Conservation (phyloP, 2,329 filamentous ascomycete species). For the Exophiala xenobiotica region DNA sequence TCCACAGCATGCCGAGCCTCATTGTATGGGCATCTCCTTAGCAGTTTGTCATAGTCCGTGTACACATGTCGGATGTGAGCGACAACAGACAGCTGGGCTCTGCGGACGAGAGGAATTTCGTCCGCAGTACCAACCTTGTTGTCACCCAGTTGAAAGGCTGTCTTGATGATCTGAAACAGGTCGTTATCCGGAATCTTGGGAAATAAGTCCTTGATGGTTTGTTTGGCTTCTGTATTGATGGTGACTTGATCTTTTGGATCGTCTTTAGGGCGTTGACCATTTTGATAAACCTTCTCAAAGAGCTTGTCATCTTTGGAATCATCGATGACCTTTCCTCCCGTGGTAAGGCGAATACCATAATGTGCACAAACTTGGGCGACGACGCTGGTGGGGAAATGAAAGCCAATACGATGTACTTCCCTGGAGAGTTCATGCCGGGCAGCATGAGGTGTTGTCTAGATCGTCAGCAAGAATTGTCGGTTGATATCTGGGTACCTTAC, state of each 20-base stretch:
- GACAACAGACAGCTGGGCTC: conserved; percentile 61
- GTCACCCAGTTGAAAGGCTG: conserved; percentile 60
- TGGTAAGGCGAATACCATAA: conserved; percentile 46
- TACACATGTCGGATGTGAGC: conserved; percentile 63
- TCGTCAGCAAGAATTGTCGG: conserved; percentile 11
- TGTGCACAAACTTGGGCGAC: conserved; percentile 57
- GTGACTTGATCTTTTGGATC: conserved; percentile 38
- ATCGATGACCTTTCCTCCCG: conserved; percentile 48
- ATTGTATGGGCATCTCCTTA: conserved; percentile 53
- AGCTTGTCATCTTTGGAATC: conserved; percentile 26
- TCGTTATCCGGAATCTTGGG: conserved; percentile 62
- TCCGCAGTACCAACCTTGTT: conserved; percentile 58
- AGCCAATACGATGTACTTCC: conserved; percentile 62
- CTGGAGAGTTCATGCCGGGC: conserved; percentile 56
- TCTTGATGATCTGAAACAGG: conserved; percentile 57
- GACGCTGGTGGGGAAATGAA: conserved; percentile 62
- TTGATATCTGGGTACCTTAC: conserved; percentile 44
- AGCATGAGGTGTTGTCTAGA: conserved; percentile 50
- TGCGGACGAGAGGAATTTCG: conserved; percentile 54
- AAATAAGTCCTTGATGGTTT: conserved; percentile 61
- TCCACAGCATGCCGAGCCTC: conserved; percentile 58
- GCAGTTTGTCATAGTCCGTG: conserved; percentile 61
- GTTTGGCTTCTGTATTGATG: conserved; percentile 57
- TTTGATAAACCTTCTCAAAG: conserved; percentile 28
- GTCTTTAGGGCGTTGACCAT: conserved; percentile 20